A percentile compares a stretch with the other conserved stretches of the same genome.
Conservation (phyloP, 2,329 filamentous ascomycete species). For the Fusarium brevicatenulatum region DNA sequence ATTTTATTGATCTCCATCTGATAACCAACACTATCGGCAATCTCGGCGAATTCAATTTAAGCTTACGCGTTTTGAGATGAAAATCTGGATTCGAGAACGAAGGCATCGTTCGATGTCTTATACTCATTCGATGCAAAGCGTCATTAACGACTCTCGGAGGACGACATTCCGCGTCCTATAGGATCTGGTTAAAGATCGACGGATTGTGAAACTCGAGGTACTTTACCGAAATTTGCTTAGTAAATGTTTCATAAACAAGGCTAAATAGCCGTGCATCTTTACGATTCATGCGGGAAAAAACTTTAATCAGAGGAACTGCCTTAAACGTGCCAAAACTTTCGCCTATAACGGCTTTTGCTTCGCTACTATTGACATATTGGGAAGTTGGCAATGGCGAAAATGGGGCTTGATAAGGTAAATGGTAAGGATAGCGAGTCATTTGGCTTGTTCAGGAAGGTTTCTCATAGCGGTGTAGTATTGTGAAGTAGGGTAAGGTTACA, state of each 20-base stretch:
- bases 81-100: background rate
- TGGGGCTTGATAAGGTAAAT: background rate
- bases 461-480: background rate
- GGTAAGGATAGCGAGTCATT: background rate
- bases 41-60: background rate
- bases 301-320: background rate
- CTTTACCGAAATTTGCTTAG: background rate
- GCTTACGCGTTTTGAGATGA: background rate
- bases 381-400: background rate
- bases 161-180: conserved; percentile 2
- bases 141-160: background rate
- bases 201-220: background rate
- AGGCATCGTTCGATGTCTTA: background rate
- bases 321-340: background rate
- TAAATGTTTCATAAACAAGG: background rate
- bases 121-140: background rate
- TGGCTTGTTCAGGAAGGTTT: background rate
- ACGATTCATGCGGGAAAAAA: background rate
- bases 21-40: background rate
- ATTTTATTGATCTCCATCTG: background rate
- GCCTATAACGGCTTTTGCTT: background rate
- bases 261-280: background rate
- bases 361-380: background rate
- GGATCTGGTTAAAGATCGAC: background rate
- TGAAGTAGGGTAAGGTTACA: background rate